phyloP scores from a whole-genome alignment of 2,329 filamentous ascomycete genomes.

The Fusarium sp. region DNA sequence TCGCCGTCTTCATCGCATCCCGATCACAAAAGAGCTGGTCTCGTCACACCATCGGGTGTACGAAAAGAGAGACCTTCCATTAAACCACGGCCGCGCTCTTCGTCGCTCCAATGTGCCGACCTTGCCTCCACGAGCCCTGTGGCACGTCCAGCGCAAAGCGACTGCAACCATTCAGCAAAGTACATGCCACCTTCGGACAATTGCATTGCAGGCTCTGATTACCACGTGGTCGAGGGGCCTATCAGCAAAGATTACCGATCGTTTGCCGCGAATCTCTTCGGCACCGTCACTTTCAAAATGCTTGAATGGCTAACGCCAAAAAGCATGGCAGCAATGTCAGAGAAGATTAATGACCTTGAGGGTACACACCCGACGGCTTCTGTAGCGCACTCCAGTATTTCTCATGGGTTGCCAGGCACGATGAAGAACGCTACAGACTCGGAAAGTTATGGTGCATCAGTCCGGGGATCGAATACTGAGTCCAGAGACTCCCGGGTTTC shows the following conservation, averaged over 20 bases:
- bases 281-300: conserved; percentile 73
- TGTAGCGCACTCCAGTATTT: not conserved
- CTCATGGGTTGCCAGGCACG: not conserved
- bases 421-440: not conserved
- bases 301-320: conserved; percentile 73
- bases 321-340: conserved; percentile 60
- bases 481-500: not conserved
- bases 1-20: conserved; percentile 32
- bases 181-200: not conserved
- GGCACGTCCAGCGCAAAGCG: not conserved
- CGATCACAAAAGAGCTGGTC: conserved; percentile 27
- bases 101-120: conserved; percentile 8
- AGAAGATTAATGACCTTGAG: conserved; percentile 44
- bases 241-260: conserved; percentile 66
- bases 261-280: conserved; percentile 70
- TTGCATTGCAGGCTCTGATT: conserved; percentile 22
- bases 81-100: conserved; percentile 14
- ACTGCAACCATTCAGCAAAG: not conserved
- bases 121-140: not conserved
- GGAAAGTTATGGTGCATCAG: not conserved
- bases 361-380: not conserved
- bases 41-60: conserved; percentile 3
- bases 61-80: conserved; percentile 10
- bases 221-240: conserved; percentile 57
- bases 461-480: not conserved